A percentile compares a stretch with the other conserved stretches of the same genome.
These are phyloP conservation scores for Schoenoplectus triqueter DNA, from an alignment of 202 grass and related monocot genomes.

Conservation along the genomic window DNA sequence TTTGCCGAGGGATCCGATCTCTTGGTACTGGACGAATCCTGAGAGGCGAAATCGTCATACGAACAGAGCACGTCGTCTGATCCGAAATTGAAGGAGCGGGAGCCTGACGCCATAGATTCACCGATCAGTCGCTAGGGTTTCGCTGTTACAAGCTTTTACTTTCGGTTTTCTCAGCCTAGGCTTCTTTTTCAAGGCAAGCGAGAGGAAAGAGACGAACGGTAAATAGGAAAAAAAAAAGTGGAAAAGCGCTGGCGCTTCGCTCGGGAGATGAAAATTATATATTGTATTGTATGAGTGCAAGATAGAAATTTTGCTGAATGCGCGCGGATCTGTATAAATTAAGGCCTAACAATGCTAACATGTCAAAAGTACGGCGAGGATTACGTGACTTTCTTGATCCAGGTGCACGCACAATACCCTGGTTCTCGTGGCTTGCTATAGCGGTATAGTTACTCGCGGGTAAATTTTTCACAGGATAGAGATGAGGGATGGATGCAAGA, in stretches of 20 bases:
- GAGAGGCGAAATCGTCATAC: constrained; percentile 79
- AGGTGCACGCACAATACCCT: neutral
- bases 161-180: neutral
- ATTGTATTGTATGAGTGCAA: neutral
- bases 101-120: constrained; percentile 38
- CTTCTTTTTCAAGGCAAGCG: neutral
- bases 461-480: constrained; percentile 20
- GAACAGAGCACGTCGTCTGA: constrained; percentile 89
- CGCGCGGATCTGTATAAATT: neutral
- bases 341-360: no score
- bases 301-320: neutral
- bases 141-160: constrained; percentile 11
- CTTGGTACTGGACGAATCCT: constrained; percentile 59
- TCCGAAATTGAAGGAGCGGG: constrained; percentile 85
- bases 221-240: constrained; percentile 9
- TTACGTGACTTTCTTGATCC: neutral
- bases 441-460: constrained; percentile 27
- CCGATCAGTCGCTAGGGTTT: constrained; percentile 30
- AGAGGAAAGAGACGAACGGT: constrained; percentile 1
- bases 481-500: neutral
- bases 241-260: constrained; percentile 17
- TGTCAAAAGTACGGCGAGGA: neutral
- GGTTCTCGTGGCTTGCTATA: neutral
- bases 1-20: constrained; percentile 71
- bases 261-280: constrained; percentile 25